Conservation (phyloP, 192 early-diverging fungal genomes). For the Borealophlyctis nickersoniae region DNA sequence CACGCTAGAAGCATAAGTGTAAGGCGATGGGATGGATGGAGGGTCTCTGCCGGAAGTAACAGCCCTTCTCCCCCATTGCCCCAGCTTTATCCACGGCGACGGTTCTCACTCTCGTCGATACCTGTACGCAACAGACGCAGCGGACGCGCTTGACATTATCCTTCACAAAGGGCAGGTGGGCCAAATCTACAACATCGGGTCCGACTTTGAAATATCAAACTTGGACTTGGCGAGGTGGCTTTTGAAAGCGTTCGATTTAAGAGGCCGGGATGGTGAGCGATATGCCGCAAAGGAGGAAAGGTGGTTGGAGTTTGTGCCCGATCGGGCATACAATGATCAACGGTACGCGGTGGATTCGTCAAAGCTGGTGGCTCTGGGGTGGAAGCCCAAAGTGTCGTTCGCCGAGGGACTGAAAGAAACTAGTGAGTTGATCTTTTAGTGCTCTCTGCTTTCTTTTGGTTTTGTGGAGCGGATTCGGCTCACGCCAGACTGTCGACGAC, state of each 20-base stretch:
- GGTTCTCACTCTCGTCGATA: slow-evolving; percentile 70
- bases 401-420: slow-evolving; percentile 61
- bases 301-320: slow-evolving; percentile 61
- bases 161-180: slow-evolving; percentile 61
- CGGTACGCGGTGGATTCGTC: slow-evolving; percentile 68
- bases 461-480: neutral
- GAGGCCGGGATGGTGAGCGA: neutral
- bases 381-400: slow-evolving; percentile 58
- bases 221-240: slow-evolving; percentile 54
- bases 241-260: slow-evolving; percentile 45
- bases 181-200: slow-evolving; percentile 77
- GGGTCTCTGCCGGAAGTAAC: too few relatives aligned
- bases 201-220: slow-evolving; percentile 65
- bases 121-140: slow-evolving; percentile 64
- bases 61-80: too few relatives aligned
- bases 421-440: too few relatives aligned
- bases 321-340: slow-evolving; percentile 69
- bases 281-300: neutral
- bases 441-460: too few relatives aligned
- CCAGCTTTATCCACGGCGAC: slow-evolving; percentile 66
- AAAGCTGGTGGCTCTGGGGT: slow-evolving; percentile 61
- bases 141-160: slow-evolving; percentile 61
- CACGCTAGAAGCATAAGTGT: neutral
- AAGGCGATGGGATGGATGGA: too few relatives aligned
- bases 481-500: neutral